Percentiles rank a stretch among this genome's conserved stretches.
These are phyloP conservation scores for Phytophthora vignae DNA, from an alignment of 352 stramenopile species.

Conservation along the genomic window DNA sequence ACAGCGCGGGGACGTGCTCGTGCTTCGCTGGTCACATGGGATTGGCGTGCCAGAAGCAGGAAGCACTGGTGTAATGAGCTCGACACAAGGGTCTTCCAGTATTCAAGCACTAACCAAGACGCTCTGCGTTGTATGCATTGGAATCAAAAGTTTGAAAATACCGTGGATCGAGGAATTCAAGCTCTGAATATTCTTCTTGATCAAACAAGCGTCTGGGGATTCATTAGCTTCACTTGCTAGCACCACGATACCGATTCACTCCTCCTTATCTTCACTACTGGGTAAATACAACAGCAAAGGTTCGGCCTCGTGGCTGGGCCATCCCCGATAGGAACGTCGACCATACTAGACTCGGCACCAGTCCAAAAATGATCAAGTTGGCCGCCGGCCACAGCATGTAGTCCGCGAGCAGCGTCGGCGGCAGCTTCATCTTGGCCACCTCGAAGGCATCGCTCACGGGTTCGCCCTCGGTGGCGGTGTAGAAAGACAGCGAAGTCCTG, in stretches of 20 bases:
- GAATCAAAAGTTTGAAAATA: not conserved
- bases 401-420: constrained; percentile 46
- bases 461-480: constrained; percentile 47
- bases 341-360: constrained; percentile 46
- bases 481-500: constrained; percentile 49
- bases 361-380: constrained; percentile 51
- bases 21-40: constrained; percentile 82
- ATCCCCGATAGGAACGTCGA: constrained; percentile 34
- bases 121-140: not conserved
- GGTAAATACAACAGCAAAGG: constrained; percentile 9
- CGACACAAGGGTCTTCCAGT: not conserved
- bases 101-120: not conserved
- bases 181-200: no score
- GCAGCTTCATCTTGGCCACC: constrained; percentile 46
- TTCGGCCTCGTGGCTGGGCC: constrained; percentile 21
- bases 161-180: no score
- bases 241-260: not conserved
- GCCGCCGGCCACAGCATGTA: constrained; percentile 61
- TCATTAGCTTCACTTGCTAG: no score
- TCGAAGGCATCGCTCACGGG: constrained; percentile 40
- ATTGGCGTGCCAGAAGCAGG: constrained; percentile 77
- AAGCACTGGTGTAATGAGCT: constrained; percentile 24
- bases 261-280: not conserved
- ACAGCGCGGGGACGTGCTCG: constrained; percentile 54
- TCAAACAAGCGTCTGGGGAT: no score